Percentiles rank a stretch among this genome's conserved stretches.
These are phyloP conservation scores for Rhodamnia rubescens DNA, from an alignment of 345 rosid species.

Conservation along the genomic window DNA sequence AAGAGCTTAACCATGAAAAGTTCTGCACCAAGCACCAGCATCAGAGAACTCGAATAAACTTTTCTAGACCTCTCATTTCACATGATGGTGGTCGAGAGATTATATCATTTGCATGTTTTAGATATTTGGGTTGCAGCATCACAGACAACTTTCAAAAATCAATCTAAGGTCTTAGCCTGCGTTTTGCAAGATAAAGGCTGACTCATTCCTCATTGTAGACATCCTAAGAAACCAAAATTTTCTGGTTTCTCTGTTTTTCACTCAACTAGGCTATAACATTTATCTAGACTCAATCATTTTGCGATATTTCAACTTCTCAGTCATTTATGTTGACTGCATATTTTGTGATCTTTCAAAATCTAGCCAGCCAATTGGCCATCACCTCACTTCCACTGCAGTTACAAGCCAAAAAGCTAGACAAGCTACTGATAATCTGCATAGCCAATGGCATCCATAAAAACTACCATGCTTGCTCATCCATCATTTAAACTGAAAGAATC, in stretches of 20 bases:
- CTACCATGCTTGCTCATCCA: not conserved
- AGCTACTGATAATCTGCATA: not conserved
- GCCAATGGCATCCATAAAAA: not conserved
- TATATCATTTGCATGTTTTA: not conserved
- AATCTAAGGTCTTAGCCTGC: not conserved
- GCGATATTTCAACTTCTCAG: not conserved
- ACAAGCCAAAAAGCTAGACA: not conserved
- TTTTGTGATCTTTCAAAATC: not conserved
- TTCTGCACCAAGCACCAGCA: not conserved
- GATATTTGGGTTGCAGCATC: not conserved
- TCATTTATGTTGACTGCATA: not conserved
- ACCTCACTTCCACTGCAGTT: not conserved
- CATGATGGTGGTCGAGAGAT: not conserved
- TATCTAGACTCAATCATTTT: not conserved
- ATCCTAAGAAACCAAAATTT: not conserved
- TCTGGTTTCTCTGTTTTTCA: not conserved
- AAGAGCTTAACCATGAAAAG: not conserved
- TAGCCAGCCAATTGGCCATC: not conserved
- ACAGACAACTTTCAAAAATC: not conserved
- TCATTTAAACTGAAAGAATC: not conserved
- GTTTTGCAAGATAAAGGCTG: not conserved
- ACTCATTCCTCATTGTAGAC: not conserved
- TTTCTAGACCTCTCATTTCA: not conserved
- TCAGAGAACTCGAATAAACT: not conserved
- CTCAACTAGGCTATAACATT: not conserved